Evolutionary conservation across 176 grass and related monocot genomes (phyloP), one percentile per base, ranked within the genome.

Genomic region (Aechmea fasciata): DNA sequence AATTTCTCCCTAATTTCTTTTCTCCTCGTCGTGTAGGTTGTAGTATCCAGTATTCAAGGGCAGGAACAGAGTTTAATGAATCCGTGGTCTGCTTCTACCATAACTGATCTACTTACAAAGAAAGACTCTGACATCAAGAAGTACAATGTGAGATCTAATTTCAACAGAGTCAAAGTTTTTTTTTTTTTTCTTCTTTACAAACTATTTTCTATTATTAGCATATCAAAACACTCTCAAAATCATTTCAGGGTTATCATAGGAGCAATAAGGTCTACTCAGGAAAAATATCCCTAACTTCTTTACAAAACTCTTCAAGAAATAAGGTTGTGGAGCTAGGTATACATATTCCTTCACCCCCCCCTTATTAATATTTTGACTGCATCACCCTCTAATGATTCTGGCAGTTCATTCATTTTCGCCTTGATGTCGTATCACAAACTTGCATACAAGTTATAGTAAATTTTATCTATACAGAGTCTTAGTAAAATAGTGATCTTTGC

Each of bases 241-340:
- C 33, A 76, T 85, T 79, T 78, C 79, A 99, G 90, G 94, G 94
- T 62, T 99, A 79, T 75, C 41, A 90, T 71, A 75, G 80, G 80
- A 93, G 79, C 66, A 93, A 75, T 67, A 99, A 88, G 84, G 50
- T 71, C 10, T 99, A 99, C 59, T 68, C 75, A 47, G 94, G 90
- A 77, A 92, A 90, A 77, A 77, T 93, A 68, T 73, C 86, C 48
- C 80, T 99, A 69, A 85, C 89, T 77, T 82, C 79, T 74, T 65
- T 85, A 11, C 77, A 78, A 41, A 88, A 90, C 75, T 67, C 23
- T 84, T 80, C 84, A 76, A 82, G 75, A 82, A 88, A 93, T 74
- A 99, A 88, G 65, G 69, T 80, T 59, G 72, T 99, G 54, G 84
- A 88, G 67, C 74, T 93, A 84, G 89, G 89, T 99, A 97, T 79